Conservation (phyloP, 1,284 basidiomycete genomes). For the Cutaneotrichosporon sp. region DNA sequence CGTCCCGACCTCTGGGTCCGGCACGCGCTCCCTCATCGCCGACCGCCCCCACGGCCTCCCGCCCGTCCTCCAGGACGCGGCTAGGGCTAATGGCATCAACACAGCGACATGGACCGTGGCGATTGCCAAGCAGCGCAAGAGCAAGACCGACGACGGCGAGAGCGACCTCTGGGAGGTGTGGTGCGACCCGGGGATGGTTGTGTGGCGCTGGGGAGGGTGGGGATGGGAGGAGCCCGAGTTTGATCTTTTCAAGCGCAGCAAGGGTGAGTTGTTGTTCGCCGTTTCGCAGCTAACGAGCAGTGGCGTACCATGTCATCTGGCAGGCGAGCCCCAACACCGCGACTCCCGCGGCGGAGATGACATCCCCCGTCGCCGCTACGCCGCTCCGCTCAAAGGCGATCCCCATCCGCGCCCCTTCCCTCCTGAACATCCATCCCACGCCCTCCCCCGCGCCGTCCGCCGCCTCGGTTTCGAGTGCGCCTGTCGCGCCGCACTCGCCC, state of each 20-base stretch:
- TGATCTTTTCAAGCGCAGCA: constrained; percentile 41
- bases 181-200: constrained; percentile 53
- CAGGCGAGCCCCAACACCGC: constrained; percentile 32
- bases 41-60: constrained; percentile 39
- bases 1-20: constrained; percentile 43
- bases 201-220: constrained; percentile 52
- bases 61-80: constrained; percentile 31
- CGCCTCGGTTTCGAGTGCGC: constrained; percentile 2
- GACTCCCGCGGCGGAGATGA: background rate
- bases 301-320: constrained; percentile 45
- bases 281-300: constrained; percentile 21
- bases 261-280: constrained; percentile 34
- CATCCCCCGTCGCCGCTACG: constrained; percentile 28
- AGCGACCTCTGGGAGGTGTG: constrained; percentile 52
- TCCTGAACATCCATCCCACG: constrained; percentile 46
- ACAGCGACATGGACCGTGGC: constrained; percentile 36
- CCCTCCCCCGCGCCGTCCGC: constrained; percentile 27
- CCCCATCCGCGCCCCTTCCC: constrained; percentile 48
- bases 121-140: constrained; percentile 27
- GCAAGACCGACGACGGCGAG: constrained; percentile 22
- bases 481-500: constrained; percentile 10
- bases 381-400: constrained; percentile 46
- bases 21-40: constrained; percentile 47
- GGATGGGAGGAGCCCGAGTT: constrained; percentile 50
- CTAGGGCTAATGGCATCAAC: constrained; percentile 35